Percentiles rank a stretch among this genome's conserved stretches.
Conservation (phyloP, 305 asterid genomes). For the Striga hermonthica region DNA sequence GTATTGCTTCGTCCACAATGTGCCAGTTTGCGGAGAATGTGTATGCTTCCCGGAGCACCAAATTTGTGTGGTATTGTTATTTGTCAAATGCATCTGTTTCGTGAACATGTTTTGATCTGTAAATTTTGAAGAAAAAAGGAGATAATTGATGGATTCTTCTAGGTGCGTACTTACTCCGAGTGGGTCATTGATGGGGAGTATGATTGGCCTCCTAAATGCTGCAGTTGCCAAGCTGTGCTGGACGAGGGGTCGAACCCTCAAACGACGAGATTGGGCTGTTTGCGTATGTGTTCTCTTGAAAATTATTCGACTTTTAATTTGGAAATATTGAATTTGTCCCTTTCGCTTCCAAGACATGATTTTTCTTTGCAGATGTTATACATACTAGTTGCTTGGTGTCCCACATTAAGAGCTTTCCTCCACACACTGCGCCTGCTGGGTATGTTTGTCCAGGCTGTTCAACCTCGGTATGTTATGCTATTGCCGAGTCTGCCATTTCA, state of each 20-base stretch:
- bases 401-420: slow-evolving; percentile 73
- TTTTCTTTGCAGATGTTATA: slow-evolving; percentile 50
- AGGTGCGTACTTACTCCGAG: slow-evolving; percentile 88
- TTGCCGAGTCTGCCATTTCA: too few species aligned
- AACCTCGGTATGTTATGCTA: slow-evolving; percentile 57
- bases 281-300: slow-evolving; percentile 55
- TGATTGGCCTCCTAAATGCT: slow-evolving; percentile 97
- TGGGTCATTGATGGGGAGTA: slow-evolving; percentile 98
- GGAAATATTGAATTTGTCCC: too few species aligned
- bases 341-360: too few species aligned
- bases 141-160: slow-evolving; percentile 1
- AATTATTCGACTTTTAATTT: too few species aligned
- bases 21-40: slow-evolving; percentile 95
- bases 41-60: slow-evolving; percentile 93
- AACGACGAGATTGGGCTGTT: slow-evolving; percentile 89
- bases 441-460: slow-evolving; percentile 83
- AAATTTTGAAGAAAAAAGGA: slow-evolving; percentile 1
- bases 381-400: slow-evolving; percentile 83
- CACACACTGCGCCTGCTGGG: slow-evolving; percentile 92
- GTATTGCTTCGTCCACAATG: slow-evolving; percentile 98
- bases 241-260: slow-evolving; percentile 61
- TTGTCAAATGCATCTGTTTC: neutral
- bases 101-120: neutral
- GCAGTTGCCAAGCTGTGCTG: slow-evolving; percentile 70
- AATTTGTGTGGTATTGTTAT: slow-evolving; percentile 79